Conservation (phyloP, 495 filamentous ascomycete species). For the Lophium mytilinum region DNA sequence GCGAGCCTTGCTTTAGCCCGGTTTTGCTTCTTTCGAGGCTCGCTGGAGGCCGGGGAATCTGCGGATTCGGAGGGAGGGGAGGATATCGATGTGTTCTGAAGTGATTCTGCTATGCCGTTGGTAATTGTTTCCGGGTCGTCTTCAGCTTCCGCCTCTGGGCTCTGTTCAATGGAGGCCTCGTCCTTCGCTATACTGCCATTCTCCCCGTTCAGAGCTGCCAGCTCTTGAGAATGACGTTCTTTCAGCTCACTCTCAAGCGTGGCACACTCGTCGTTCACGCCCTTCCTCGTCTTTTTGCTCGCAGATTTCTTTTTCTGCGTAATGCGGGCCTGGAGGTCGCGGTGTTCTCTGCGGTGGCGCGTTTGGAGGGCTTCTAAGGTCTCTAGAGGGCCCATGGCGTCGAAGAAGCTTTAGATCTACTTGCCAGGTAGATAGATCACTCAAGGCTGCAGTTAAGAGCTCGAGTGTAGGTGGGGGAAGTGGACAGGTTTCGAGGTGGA, state of each 20-base stretch:
- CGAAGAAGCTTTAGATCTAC: too few species aligned
- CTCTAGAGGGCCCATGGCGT: constrained; percentile 5
- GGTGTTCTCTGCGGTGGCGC: constrained; percentile 80
- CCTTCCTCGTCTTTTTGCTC: constrained; percentile 91
- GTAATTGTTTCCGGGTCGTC: constrained; percentile 7
- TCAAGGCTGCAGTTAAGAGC: too few species aligned
- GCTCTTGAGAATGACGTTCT: constrained; percentile 46
- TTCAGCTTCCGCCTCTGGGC: background rate
- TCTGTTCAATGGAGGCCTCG: constrained; percentile 5
- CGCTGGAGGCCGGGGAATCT: constrained; percentile 25
- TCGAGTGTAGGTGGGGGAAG: too few species aligned
- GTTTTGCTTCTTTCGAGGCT: constrained; percentile 63
- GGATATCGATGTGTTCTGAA: constrained; percentile 12
- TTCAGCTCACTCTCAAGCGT: constrained; percentile 32
- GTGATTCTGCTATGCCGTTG: constrained; percentile 10
- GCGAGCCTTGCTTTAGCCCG: constrained; percentile 87
- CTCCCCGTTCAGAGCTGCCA: constrained; percentile 41
- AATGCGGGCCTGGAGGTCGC: constrained; percentile 72
- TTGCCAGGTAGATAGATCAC: too few species aligned
- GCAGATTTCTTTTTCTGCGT: constrained; percentile 94
- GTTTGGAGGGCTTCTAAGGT: constrained; percentile 44
- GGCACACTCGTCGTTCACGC: constrained; percentile 57
- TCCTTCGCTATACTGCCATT: constrained; percentile 2
- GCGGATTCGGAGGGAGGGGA: constrained; percentile 10
- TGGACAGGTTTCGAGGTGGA: too few species aligned